Base-by-base conservation (phyloP, 2,329 filamentous ascomycete species). In the Chlorencoelia australis region DNA sequence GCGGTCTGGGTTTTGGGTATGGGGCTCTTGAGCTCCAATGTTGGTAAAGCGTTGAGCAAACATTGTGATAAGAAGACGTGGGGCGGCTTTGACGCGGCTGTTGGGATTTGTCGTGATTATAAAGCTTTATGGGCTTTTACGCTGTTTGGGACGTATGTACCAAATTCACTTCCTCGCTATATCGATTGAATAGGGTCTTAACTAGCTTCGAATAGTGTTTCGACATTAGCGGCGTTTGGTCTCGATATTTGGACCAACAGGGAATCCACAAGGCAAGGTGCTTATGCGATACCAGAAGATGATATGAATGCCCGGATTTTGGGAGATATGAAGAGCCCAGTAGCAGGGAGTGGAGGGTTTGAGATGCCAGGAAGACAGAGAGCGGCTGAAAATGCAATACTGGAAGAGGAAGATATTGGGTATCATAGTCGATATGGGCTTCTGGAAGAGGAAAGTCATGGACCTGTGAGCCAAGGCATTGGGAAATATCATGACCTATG, bases 61-160 rank as follows among this genome's bases (percentile, higher is more conserved):
- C 33, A 39, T 15, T 55, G 52, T 30, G 38, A 45, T 11, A 36
- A 34, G 3, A 29, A 42, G 20, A 36, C 39, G 7, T 55, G 50
- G 47, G 41, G 40, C 5, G 43, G 50, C 13, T n/a, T n/a, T 9
- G 37, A 43, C 6, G 41, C 44, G n/a, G 48, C 33, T 11, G 46
- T 46, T 9, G 39, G 42, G 7, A 46, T 55, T 7, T 55, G 52
- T 29, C 42, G 46, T 26, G 51, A 55, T 30, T 55, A 55, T 19
- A 55, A 54, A 28, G 42, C 46, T 14, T 22, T 55, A 11, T 55
- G 52, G 52, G 30, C 42, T 8, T 53, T 53, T 44, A 50, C 51
- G 2, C 35, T 55, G 20, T 28, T 49, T 30, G 52, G 45, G 15
- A 47, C 49, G 50, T 51, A 41, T 19, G 50, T 47, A 27, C 19